Percentiles rank a stretch among this genome's conserved stretches.
Conservation (phyloP, 163 green algal species). For the Picocystis sp. region DNA sequence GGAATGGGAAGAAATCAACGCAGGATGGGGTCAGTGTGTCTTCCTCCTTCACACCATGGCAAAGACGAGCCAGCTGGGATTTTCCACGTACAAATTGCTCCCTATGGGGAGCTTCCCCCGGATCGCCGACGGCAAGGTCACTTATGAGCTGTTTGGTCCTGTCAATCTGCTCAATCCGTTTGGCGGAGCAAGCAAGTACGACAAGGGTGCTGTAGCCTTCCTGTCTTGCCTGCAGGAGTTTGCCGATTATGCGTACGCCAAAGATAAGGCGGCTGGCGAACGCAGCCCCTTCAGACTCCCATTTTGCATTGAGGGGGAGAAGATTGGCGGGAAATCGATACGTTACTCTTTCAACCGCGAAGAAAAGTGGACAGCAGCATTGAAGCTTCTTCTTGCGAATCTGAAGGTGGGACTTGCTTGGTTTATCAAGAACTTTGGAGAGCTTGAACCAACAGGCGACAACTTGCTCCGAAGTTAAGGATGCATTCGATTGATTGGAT, state of each 20-base stretch:
- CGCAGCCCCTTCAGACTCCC: conserved; percentile 56
- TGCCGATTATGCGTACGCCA: conserved; percentile 40
- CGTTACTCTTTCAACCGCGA: conserved; percentile 66
- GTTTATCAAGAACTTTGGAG: too few relatives aligned
- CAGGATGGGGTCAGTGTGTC: conserved; percentile 85
- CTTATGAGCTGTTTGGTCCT: conserved; percentile 78
- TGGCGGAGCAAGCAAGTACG: conserved; percentile 55
- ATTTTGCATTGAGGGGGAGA: conserved; percentile 77
- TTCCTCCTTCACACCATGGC: conserved; percentile 88
- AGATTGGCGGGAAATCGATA: conserved; percentile 44
- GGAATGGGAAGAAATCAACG: conserved; percentile 97
- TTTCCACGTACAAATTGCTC: conserved; percentile 42
- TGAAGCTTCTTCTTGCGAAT: conserved; percentile 82
- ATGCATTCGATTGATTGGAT: too few relatives aligned
- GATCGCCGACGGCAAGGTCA: conserved; percentile 42
- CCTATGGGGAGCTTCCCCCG: conserved; percentile 67
- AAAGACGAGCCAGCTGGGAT: conserved; percentile 24
- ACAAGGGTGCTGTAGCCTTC: conserved; percentile 73
- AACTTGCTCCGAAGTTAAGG: too few relatives aligned
- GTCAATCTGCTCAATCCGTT: conserved; percentile 50
- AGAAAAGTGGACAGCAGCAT: conserved; percentile 78
- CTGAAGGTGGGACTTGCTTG: conserved; percentile 25
- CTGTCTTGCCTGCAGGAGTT: conserved; percentile 81
- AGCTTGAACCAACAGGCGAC: too few relatives aligned
- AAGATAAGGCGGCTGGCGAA: conserved; percentile 19